A percentile compares a stretch with the other conserved stretches of the same genome.
These are phyloP conservation scores for Cruciata laevipes DNA, from an alignment of 257 asterid species.

Conservation along the genomic window DNA sequence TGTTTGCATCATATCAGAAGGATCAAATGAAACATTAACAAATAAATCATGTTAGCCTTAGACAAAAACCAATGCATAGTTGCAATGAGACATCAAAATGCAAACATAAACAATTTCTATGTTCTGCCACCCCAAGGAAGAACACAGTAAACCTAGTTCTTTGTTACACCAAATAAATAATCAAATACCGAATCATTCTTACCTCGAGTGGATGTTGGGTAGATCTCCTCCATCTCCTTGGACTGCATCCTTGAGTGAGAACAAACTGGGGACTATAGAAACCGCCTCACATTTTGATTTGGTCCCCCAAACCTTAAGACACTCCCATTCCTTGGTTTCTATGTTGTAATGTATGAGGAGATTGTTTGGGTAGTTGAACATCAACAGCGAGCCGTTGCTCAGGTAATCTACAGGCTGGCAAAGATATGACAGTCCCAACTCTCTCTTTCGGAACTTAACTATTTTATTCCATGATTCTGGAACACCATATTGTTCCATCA, in stretches of 20 bases:
- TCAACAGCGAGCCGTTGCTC: conserved; percentile 8
- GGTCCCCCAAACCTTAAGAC: conserved; percentile 10
- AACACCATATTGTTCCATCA: conserved; percentile 19
- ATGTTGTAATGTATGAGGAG: conserved; percentile 7
- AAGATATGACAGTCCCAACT: neutral
- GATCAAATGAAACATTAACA: too few relatives aligned
- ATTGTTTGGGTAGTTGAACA: conserved; percentile 9
- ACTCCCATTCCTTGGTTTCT: neutral
- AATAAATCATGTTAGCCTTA: too few relatives aligned
- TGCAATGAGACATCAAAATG: too few relatives aligned
- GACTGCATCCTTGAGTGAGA: conserved; percentile 9
- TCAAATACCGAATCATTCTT: neutral
- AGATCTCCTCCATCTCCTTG: neutral
- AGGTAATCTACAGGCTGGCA: conserved; percentile 14
- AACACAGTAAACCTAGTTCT: too few relatives aligned
- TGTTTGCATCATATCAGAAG: neutral
- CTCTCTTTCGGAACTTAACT: neutral
- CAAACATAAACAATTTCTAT: too few relatives aligned
- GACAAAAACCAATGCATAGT: too few relatives aligned
- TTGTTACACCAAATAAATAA: too few relatives aligned
- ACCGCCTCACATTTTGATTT: conserved; percentile 15
- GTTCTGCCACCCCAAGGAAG: too few relatives aligned
- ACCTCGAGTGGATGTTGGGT: conserved; percentile 6
- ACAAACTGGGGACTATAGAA: conserved; percentile 10
- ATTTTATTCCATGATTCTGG: conserved; percentile 12